A percentile compares a stretch with the other conserved stretches of the same genome.
phyloP scores from a whole-genome alignment of 192 early-diverging fungal genomes.

The Funneliformis mosseae region DNA sequence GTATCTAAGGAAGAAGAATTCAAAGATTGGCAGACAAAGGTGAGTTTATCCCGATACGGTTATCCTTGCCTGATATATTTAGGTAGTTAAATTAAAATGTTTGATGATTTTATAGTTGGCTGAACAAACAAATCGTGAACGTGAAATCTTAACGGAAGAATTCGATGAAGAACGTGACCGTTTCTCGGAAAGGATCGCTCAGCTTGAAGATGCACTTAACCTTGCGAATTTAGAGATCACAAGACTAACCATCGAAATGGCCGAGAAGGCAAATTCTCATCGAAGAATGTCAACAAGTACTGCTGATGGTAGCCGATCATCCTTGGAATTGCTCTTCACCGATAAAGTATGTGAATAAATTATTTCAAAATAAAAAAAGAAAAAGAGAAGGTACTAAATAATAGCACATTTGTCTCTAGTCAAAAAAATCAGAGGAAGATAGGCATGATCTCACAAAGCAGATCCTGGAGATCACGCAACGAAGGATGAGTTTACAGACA shows the following conservation, averaged over 20 bases:
- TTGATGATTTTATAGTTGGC: conserved; percentile 9
- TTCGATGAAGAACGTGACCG: not conserved
- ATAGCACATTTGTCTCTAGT: too few relatives aligned
- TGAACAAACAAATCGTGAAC: conserved; percentile 16
- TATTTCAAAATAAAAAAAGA: not conserved
- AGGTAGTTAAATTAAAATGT: not conserved
- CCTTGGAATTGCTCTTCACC: conserved; percentile 10
- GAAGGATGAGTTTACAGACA: conserved; percentile 33
- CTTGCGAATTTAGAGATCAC: conserved; percentile 33
- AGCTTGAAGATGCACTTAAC: conserved; percentile 35
- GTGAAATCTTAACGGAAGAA: conserved; percentile 20
- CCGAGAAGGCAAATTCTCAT: conserved; percentile 15
- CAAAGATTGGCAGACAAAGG: conserved; percentile 24
- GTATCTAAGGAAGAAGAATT: conserved; percentile 30
- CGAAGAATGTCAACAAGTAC: not conserved
- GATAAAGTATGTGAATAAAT: not conserved
- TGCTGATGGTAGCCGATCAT: not conserved
- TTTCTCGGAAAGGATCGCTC: not conserved
- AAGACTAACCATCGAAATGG: conserved; percentile 21
- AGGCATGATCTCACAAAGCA: conserved; percentile 28
- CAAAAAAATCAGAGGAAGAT: conserved; percentile 17
- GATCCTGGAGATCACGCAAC: conserved; percentile 33
- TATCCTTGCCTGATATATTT: not conserved
- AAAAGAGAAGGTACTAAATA: not conserved
- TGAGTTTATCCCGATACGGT: not conserved